A percentile compares a stretch with the other conserved stretches of the same genome.
phyloP scores from a whole-genome alignment of 2,329 filamentous ascomycete species.

The Hypoxylon sp. region DNA sequence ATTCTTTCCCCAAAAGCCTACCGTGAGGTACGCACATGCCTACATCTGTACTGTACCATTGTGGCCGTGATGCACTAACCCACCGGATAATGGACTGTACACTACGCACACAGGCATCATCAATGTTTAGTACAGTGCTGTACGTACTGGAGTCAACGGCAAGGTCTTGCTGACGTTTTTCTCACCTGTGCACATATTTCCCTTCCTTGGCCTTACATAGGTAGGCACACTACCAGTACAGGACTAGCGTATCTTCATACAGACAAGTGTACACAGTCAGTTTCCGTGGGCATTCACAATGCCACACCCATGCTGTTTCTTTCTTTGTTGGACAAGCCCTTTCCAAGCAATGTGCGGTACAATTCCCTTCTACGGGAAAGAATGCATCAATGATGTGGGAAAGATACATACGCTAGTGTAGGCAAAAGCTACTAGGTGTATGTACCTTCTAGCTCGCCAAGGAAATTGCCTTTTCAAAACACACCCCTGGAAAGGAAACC shows the following conservation, averaged over 20 bases:
- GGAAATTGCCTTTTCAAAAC: constrained; percentile 26
- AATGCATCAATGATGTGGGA: no score
- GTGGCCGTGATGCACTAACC: constrained; percentile 25
- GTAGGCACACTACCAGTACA: neutral
- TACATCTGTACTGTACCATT: neutral
- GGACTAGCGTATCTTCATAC: no score
- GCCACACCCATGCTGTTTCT: neutral
- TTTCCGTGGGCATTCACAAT: neutral
- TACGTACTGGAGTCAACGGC: constrained; percentile 7
- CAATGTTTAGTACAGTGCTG: neutral
- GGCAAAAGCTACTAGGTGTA: no score
- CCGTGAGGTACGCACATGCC: neutral
- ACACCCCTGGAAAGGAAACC: constrained; percentile 16
- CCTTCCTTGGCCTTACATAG: neutral
- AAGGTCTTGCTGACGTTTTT: constrained; percentile 22
- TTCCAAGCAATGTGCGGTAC: constrained; percentile 5
- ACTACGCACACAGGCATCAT: neutral
- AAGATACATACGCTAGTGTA: no score
- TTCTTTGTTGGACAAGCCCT: constrained; percentile 1
- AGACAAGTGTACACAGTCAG: neutral
- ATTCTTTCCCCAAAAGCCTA: constrained; percentile 10
- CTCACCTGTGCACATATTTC: neutral
- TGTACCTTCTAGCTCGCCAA: constrained; percentile 14
- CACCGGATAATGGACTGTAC: constrained; percentile 30
- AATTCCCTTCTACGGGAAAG: constrained; percentile 4